Percentiles rank a stretch among this genome's conserved stretches.
These are phyloP conservation scores for Zangia roseola DNA, from an alignment of 768 basidiomycete species.

Conservation along the genomic window DNA sequence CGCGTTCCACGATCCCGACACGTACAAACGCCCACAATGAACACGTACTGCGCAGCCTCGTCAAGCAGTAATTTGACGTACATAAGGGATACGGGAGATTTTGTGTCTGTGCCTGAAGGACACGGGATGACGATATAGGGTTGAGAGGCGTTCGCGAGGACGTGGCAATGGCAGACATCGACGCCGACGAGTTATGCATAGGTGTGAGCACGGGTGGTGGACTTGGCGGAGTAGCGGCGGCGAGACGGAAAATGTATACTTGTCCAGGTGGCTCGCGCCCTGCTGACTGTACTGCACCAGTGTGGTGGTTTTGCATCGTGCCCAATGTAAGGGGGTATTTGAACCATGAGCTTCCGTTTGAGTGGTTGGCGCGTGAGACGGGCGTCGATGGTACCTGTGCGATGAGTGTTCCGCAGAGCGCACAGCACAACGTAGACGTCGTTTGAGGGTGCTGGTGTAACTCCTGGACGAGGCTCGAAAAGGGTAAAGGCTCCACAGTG, in stretches of 20 bases:
- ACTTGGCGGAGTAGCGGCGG: conserved; percentile 26
- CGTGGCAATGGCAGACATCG: conserved; percentile 30
- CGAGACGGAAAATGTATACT: conserved; percentile 70
- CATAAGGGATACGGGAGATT: conserved; percentile 65
- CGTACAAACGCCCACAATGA: conserved; percentile 88
- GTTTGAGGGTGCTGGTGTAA: conserved; percentile 44
- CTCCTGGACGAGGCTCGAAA: conserved; percentile 58
- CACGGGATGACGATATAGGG: conserved; percentile 46
- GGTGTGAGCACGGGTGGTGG: conserved; percentile 24
- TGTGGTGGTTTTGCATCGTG: conserved; percentile 19
- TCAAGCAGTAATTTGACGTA: conserved; percentile 80
- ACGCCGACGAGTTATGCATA: conserved; percentile 28
- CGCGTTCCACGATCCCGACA: conserved; percentile 73
- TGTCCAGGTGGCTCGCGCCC: conserved; percentile 38
- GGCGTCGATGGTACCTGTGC: conserved; percentile 42
- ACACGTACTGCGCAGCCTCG: conserved; percentile 82
- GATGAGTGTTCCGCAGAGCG: conserved; percentile 67
- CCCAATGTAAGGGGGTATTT: conserved; percentile 48
- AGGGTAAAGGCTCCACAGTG: conserved; percentile 81
- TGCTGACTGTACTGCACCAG: conserved; percentile 33
- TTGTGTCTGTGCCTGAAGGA: conserved; percentile 22
- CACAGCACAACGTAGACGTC: conserved; percentile 58
- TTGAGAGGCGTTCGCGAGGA: conserved; percentile 19
- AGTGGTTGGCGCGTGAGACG: conserved; percentile 32
- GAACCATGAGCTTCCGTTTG: conserved; percentile 59